These are phyloP conservation scores for Stachybotrys chartarum DNA, from an alignment of 2,329 filamentous ascomycete genomes.

Conservation along the genomic window DNA sequence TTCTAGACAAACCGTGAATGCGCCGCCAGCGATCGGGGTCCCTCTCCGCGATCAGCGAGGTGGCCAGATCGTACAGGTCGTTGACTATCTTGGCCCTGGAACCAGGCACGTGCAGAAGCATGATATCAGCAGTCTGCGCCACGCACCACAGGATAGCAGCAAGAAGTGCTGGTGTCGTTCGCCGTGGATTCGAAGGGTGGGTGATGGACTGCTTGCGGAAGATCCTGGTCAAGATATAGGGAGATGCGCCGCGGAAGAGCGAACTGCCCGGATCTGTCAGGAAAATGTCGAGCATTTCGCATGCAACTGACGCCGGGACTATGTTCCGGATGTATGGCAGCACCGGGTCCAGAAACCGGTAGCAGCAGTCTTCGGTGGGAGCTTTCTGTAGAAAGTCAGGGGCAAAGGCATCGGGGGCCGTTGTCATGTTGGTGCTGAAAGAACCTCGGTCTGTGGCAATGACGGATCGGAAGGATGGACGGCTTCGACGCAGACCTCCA, in stretches of 20 bases:
- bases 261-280: slow-evolving; percentile 36
- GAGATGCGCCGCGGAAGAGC: slow-evolving; percentile 35
- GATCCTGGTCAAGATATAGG: slow-evolving; percentile 39
- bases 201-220: slow-evolving; percentile 37
- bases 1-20: slow-evolving; percentile 19
- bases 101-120: slow-evolving; percentile 31
- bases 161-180: slow-evolving; percentile 34
- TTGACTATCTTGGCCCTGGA: slow-evolving; percentile 30
- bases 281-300: slow-evolving; percentile 40
- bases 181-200: slow-evolving; percentile 29
- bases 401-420: slow-evolving; percentile 8
- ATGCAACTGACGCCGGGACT: slow-evolving; percentile 32
- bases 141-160: slow-evolving; percentile 40
- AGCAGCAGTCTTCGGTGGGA: slow-evolving; percentile 25
- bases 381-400: slow-evolving; percentile 16
- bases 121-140: slow-evolving; percentile 38
- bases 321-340: slow-evolving; percentile 30
- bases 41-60: slow-evolving; percentile 22
- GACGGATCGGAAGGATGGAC: slow-evolving; percentile 11
- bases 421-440: slow-evolving; percentile 8
- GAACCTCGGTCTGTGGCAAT: slow-evolving; percentile 10
- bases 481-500: neutral
- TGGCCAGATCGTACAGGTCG: slow-evolving; percentile 28
- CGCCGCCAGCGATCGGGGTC: slow-evolving; percentile 29
- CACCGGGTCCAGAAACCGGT: slow-evolving; percentile 32